Percentiles rank a stretch among this genome's conserved stretches.
Evolutionary conservation across 208 protist species (phyloP).

Genomic region (Leishmania mexicana): DNA sequence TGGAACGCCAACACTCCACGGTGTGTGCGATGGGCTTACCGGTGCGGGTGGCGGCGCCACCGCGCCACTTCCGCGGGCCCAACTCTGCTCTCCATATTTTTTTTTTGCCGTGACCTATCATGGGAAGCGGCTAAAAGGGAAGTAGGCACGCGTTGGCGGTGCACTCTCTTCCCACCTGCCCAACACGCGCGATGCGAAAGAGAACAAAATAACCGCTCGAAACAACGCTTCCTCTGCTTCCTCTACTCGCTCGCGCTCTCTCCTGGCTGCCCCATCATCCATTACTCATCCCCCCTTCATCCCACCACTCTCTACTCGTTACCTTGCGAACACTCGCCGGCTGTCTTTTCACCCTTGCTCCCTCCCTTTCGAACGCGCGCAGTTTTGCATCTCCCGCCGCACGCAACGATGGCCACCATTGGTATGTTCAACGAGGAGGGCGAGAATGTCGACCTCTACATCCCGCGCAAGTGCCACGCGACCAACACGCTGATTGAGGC

Average conservation of each 20-base stretch:
- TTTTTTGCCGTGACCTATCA: too few relatives aligned
- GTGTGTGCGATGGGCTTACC: neutral
- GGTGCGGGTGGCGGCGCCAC: neutral
- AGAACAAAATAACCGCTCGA: too few relatives aligned
- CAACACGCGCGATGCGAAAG: too few relatives aligned
- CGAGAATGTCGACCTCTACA: constrained; percentile 95
- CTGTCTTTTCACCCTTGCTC: neutral
- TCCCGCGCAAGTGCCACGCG: constrained; percentile 97
- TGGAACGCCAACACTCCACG: neutral
- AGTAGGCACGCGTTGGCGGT: too few relatives aligned
- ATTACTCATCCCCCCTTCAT: neutral
- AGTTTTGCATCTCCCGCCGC: neutral
- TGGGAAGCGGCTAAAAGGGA: too few relatives aligned
- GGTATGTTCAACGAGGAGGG: constrained; percentile 93
- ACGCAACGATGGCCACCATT: constrained; percentile 77
- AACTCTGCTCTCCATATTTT: too few relatives aligned
- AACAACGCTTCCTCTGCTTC: too few relatives aligned
- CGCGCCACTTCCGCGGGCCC: neutral
- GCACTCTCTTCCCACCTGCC: too few relatives aligned
- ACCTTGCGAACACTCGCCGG: neutral
- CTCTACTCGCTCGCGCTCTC: neutral
- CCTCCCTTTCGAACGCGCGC: neutral
- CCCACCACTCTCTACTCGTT: neutral
- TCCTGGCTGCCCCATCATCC: neutral
- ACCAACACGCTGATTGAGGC: constrained; percentile 95